Evolutionary conservation across 495 filamentous ascomycete species (phyloP), one percentile per base, ranked within the genome.

Genomic region (Penicillium paxilli): DNA sequence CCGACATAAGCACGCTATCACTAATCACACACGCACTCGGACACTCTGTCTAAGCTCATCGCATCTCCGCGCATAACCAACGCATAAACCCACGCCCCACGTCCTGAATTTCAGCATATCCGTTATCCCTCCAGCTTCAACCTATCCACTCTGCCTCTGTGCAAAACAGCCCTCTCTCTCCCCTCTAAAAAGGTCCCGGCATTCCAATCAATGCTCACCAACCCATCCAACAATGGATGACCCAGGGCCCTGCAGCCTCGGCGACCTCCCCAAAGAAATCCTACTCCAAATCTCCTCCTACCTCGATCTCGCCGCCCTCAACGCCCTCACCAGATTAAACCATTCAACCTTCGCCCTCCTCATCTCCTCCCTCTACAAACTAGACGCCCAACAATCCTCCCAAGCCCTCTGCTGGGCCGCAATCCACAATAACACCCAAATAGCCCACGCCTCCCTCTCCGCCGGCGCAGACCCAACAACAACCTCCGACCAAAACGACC

Each of bases 351-450:
- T 59, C 47, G 12, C 16, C 11, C 62, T 65, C 47, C 51, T 65
- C 26, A 59, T 45, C 25, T 28, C 33, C 4, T 35, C 8, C 8
- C 59, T 65, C 26, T 65, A 63, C 47, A 54, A 47, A 8, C 55
- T 35, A 24, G 52, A 63, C 46, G 55, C 41, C 17, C 20, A 12
- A 5, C 20, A 49, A 32, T 11, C 19, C 16, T 30, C 40, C 4
- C 41, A 25, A 19, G 51, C 60, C 8, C 54, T 64, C 37, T 51
- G 49, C 32, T 58, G 58, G 58, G 58, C 62, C 26, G 49, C 58
- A 42, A 61, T 28, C 17, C 42, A 58, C 37, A 46, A 63, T 30
- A 25, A 37, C 7, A 4, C 16, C 12, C 33, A 24, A 9, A 66
- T 57, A 23, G 60, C 51, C 17, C 37, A 28, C 4, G 28, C 50